Evolutionary conservation across 371 early-diverging fungal species (phyloP).

Genomic region (Actinomortierella wolfii): DNA sequence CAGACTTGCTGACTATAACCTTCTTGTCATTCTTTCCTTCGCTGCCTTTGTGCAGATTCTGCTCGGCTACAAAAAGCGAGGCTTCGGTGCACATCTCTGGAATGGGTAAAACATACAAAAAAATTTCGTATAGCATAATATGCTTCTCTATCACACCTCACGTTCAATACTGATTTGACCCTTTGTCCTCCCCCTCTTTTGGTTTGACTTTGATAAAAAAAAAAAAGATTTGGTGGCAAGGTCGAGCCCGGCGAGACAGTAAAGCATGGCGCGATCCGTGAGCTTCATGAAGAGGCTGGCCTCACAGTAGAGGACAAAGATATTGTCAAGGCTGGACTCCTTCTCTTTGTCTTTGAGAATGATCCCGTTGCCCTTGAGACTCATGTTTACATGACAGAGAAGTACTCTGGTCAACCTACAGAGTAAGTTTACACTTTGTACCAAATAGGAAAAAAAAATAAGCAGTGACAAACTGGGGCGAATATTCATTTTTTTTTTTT

Average conservation of each 20-base stretch:
- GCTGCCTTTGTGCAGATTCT: slow-evolving; percentile 51
- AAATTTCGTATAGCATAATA: background rate
- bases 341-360: slow-evolving; percentile 61
- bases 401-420: slow-evolving; percentile 53
- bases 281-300: slow-evolving; percentile 70
- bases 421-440: slow-evolving; percentile 63
- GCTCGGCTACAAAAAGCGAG: slow-evolving; percentile 78
- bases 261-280: slow-evolving; percentile 65
- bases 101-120: slow-evolving; percentile 53
- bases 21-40: slow-evolving; percentile 3
- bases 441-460: background rate
- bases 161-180: slow-evolving; percentile 1
- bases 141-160: background rate
- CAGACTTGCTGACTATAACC: background rate
- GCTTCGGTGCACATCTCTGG: slow-evolving; percentile 68
- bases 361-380: slow-evolving; percentile 58
- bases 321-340: slow-evolving; percentile 56
- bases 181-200: background rate
- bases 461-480: no score
- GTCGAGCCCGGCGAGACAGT: slow-evolving; percentile 70
- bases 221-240: slow-evolving; percentile 70
- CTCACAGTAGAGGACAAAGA: slow-evolving; percentile 49
- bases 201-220: background rate
- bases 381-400: slow-evolving; percentile 56
- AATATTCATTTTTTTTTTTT: background rate